phyloP scores from a whole-genome alignment of 495 filamentous ascomycete species.

The Rhypophila decipiens region DNA sequence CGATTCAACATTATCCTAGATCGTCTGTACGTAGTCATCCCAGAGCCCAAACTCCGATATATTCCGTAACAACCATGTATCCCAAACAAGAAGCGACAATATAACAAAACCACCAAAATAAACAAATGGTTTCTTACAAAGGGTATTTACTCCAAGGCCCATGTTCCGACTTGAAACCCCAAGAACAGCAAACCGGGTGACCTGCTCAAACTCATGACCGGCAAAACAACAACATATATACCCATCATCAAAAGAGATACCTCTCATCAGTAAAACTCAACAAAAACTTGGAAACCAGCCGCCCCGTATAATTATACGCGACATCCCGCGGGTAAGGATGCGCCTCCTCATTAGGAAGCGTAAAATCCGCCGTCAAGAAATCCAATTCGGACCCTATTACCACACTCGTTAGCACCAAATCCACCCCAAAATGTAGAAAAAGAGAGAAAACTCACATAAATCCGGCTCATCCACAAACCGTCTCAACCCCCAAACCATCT shows the following conservation, averaged over 20 bases:
- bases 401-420: slow-evolving; percentile 6
- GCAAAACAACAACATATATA: neutral
- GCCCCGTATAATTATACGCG: slow-evolving; percentile 43
- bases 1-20: too few species aligned
- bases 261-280: slow-evolving; percentile 42
- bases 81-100: too few species aligned
- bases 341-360: slow-evolving; percentile 35
- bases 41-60: neutral
- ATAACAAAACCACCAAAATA: too few species aligned
- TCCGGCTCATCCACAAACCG: slow-evolving; percentile 30
- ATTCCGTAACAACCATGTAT: too few species aligned
- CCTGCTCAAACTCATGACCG: neutral
- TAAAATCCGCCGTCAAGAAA: slow-evolving; percentile 38
- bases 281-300: slow-evolving; percentile 43
- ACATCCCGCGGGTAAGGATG: slow-evolving; percentile 37
- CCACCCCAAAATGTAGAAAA: neutral
- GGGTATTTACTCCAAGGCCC: too few species aligned
- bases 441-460: slow-evolving; percentile 26
- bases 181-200: neutral
- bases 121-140: too few species aligned
- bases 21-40: too few species aligned
- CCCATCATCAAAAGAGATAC: slow-evolving; percentile 18
- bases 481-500: slow-evolving; percentile 38
- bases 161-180: neutral
- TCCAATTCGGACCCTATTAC: slow-evolving; percentile 40